These are phyloP conservation scores for Yamadazyma songkhlaensis DNA, from an alignment of 1,139 yeast species.

Conservation along the genomic window DNA sequence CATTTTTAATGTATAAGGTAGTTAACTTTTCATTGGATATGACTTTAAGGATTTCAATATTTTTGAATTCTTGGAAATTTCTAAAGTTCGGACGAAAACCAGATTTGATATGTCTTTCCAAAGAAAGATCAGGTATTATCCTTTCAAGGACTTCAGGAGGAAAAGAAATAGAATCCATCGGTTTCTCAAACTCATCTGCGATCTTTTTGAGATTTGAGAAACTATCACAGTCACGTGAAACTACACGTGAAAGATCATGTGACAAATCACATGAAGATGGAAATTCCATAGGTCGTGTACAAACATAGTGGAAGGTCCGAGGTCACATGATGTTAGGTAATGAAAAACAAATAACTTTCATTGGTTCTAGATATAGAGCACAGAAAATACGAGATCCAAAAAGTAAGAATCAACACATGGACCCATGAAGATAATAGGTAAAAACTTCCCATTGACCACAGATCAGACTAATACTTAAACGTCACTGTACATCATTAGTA, in stretches of 20 bases:
- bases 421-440: too few relatives aligned
- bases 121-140: conserved; percentile 79
- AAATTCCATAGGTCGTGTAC: too few relatives aligned
- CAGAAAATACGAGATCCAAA: too few relatives aligned
- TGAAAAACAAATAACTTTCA: not conserved
- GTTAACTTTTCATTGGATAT: conserved; percentile 46
- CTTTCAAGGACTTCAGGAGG: conserved; percentile 83
- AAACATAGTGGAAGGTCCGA: too few relatives aligned
- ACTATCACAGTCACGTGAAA: not conserved
- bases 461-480: too few relatives aligned
- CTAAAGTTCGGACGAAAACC: conserved; percentile 77
- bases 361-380: conserved; percentile 1
- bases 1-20: conserved; percentile 68
- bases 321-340: too few relatives aligned
- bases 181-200: not conserved
- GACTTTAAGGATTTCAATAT: conserved; percentile 37
- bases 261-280: not conserved
- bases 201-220: not conserved
- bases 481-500: too few relatives aligned
- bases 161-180: conserved; percentile 29
- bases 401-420: too few relatives aligned
- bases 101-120: conserved; percentile 70
- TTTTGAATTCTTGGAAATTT: conserved; percentile 68
- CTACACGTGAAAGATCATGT: not conserved
- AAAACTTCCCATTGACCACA: too few relatives aligned